Base-by-base conservation (phyloP, 108 stramenopile species). In the Conticribra guillardii region DNA sequence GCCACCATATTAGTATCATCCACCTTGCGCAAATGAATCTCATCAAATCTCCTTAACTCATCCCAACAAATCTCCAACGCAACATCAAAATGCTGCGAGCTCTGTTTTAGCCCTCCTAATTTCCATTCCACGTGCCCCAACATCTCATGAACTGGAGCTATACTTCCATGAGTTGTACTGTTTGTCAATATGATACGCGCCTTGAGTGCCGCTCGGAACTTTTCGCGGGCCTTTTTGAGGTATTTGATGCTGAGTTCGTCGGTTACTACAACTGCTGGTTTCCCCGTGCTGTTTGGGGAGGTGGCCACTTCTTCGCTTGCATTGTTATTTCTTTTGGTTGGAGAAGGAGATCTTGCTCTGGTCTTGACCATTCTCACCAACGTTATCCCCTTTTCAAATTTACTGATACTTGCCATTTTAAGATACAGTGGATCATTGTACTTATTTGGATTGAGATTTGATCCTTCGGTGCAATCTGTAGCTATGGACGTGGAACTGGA, bases 341-440 rank as follows among this genome's bases (percentile, higher is more conserved):
- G n/a, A 21, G 22, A 16, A 51, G n/a, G n/a, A n/a, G n/a, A n/a
- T n/a, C n/a, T n/a, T n/a, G n/a, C n/a, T n/a, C n/a, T n/a, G n/a
- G n/a, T n/a, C 50, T 51, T 51, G 11, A 17, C n/a, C 50, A 21
- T 51, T 21, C 50, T 51, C 50, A 51, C n/a, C 50, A 51, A 51
- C 4, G 4, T 4, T 4, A 51, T 21, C 5, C 50, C 50, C 50
- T 51, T 51, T 4, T 17, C 4, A 51, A 51, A 51, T 21, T 51
- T 51, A 4, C 14, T 17, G 4, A 5, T 51, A 4, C 19, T 21
- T 21, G 19, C 22, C 50, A 21, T 51, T 7, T 17, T 51, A 17
- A 51, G 22, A 51, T 51, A 51, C 22, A 17, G 19, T 21, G 22
- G 22, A 51, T 51, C 50, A 21, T 17, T 51, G 22, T 51, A 51